phyloP scores from a whole-genome alignment of 306 rosid species.

The Prosopis cineraria region DNA sequence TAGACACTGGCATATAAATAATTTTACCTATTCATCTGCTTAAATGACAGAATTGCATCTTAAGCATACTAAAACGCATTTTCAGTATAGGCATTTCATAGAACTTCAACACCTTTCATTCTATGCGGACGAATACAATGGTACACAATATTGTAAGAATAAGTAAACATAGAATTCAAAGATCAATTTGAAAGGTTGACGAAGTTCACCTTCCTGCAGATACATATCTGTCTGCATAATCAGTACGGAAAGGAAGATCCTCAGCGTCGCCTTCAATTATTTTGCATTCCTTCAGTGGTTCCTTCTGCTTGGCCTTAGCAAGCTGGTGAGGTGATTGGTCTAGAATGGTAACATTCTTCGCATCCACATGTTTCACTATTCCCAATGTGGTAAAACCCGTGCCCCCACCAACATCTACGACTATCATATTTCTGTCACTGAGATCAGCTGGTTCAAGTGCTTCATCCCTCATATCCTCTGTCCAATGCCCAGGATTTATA shows the following conservation, averaged over 20 bases:
- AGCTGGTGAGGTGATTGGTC: conserved; percentile 79
- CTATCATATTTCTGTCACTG: conserved; percentile 52
- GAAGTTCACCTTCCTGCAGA: conserved; percentile 68
- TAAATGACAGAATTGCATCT: not conserved
- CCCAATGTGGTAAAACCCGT: conserved; percentile 73
- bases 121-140: not conserved
- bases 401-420: conserved; percentile 77
- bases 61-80: not conserved
- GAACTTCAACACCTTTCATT: not conserved
- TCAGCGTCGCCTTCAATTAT: conserved; percentile 74
- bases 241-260: conserved; percentile 68
- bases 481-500: conserved; percentile 80
- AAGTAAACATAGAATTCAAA: not conserved
- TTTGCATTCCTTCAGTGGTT: conserved; percentile 69
- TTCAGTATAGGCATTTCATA: not conserved
- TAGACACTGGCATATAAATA: not conserved
- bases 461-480: conserved; percentile 78
- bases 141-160: not conserved
- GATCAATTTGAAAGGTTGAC: not conserved
- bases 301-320: conserved; percentile 73
- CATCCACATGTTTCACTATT: conserved; percentile 69
- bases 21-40: not conserved
- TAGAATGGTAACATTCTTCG: conserved; percentile 67
- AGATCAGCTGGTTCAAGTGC: conserved; percentile 77
- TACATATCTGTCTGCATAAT: conserved; percentile 69